A percentile compares a stretch with the other conserved stretches of the same genome.
These are phyloP conservation scores for Diaporthe citri DNA, from an alignment of 2,329 filamentous ascomycete species.

Conservation along the genomic window DNA sequence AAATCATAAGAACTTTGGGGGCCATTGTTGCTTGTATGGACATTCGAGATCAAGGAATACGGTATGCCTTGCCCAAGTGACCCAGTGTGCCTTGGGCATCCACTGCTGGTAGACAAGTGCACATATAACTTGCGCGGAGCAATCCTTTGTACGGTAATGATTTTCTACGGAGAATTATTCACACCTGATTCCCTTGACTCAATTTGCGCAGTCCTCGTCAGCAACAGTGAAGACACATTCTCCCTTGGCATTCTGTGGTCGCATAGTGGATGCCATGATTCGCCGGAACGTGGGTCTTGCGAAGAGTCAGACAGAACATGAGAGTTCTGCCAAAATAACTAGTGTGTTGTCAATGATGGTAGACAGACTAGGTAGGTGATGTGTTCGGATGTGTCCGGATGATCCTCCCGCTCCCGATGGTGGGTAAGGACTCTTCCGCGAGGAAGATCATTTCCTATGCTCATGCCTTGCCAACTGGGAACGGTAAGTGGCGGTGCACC, in stretches of 20 bases:
- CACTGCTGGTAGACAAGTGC: background rate
- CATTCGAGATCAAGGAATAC: background rate
- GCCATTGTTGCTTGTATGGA: background rate
- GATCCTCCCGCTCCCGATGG: slow-evolving; percentile 15
- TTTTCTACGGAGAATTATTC: slow-evolving; percentile 14
- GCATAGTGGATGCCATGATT: background rate
- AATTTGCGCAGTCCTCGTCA: background rate
- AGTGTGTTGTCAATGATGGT: background rate
- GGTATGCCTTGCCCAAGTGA: background rate
- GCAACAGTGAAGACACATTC: background rate
- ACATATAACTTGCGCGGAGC: slow-evolving; percentile 5
- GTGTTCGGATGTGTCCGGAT: slow-evolving; percentile 8
- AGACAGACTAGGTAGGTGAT: background rate
- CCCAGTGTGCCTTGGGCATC: slow-evolving; percentile 5
- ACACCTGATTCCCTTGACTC: slow-evolving; percentile 16
- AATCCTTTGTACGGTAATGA: background rate
- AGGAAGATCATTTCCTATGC: background rate
- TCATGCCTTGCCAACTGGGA: background rate
- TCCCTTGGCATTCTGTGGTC: background rate
- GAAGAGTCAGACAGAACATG: background rate
- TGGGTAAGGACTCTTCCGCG: slow-evolving; percentile 3
- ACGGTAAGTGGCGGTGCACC: slow-evolving; percentile 7
- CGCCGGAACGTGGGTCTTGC: slow-evolving; percentile 1
- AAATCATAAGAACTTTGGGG: background rate
- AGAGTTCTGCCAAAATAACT: background rate